A percentile compares a stretch with the other conserved stretches of the same genome.
Evolutionary conservation across 2,329 filamentous ascomycete genomes (phyloP).

Genomic region (Diaporthe sp.): DNA sequence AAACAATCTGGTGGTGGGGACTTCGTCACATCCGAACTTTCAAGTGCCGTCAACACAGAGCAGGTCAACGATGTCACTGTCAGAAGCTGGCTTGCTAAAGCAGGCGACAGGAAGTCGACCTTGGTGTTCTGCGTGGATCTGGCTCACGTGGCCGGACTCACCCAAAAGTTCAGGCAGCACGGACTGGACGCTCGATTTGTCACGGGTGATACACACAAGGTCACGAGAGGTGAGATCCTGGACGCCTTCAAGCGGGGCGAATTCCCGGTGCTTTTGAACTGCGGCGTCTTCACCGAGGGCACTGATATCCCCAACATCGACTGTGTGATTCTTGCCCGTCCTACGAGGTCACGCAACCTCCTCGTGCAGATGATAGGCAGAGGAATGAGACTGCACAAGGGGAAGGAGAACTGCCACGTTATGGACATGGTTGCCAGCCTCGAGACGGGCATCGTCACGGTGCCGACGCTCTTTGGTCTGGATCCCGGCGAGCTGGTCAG

Average conservation of each 20-base stretch:
- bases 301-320: constrained; percentile 99
- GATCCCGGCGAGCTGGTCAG: constrained; percentile 85
- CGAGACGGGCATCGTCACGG: constrained; percentile 87
- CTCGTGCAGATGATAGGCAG: constrained; percentile 98
- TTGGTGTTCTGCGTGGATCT: constrained; percentile 96
- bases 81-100: constrained; percentile 86
- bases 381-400: constrained; percentile 85
- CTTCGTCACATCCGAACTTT: constrained; percentile 84
- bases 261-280: constrained; percentile 93
- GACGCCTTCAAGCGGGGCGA: constrained; percentile 82
- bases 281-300: constrained; percentile 96
- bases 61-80: constrained; percentile 88
- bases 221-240: constrained; percentile 78
- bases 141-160: constrained; percentile 82
- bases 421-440: constrained; percentile 96
- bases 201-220: constrained; percentile 82
- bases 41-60: constrained; percentile 84
- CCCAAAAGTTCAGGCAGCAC: constrained; percentile 79
- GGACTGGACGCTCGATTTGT: constrained; percentile 89
- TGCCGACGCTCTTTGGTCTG: constrained; percentile 92
- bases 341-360: constrained; percentile 92
- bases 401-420: constrained; percentile 90
- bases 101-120: constrained; percentile 81
- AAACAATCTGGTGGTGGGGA: constrained; percentile 78
- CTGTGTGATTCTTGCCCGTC: constrained; percentile 88